Evolutionary conservation across 2,329 filamentous ascomycete genomes (phyloP).

Genomic region (Colletotrichum neosansevieriae): DNA sequence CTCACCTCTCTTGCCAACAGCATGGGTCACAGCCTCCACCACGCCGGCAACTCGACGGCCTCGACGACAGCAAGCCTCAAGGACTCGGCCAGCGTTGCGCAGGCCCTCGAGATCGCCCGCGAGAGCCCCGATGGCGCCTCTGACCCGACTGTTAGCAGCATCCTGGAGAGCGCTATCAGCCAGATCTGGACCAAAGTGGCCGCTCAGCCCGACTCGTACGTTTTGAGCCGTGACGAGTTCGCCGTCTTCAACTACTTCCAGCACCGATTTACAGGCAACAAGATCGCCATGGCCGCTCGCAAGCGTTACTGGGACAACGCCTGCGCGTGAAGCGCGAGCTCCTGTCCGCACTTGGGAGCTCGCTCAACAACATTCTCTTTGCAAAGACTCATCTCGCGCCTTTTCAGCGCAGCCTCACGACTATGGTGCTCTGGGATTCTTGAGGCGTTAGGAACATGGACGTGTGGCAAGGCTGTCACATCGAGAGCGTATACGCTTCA

Average conservation of each 20-base stretch:
- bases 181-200: conserved; percentile 78
- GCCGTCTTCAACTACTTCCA: conserved; percentile 89
- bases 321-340: conserved; percentile 48
- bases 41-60: conserved; percentile 42
- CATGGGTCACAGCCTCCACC: conserved; percentile 36
- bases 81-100: conserved; percentile 61
- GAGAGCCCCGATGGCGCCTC: conserved; percentile 76
- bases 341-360: not conserved
- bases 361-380: not conserved
- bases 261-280: conserved; percentile 69
- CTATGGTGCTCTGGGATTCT: not conserved
- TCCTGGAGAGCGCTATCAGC: conserved; percentile 73
- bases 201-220: conserved; percentile 73
- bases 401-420: not conserved
- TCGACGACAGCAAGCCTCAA: conserved; percentile 37
- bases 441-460: conserved; percentile 11
- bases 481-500: not conserved
- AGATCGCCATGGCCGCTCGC: conserved; percentile 60
- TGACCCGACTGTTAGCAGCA: conserved; percentile 71
- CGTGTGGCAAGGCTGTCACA: not conserved
- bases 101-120: conserved; percentile 81
- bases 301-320: conserved; percentile 66
- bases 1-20: conserved; percentile 37
- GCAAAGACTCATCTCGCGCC: not conserved
- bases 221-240: conserved; percentile 83